phyloP scores from a whole-genome alignment of 1,284 basidiomycete species.

The Boletus coffeatus region DNA sequence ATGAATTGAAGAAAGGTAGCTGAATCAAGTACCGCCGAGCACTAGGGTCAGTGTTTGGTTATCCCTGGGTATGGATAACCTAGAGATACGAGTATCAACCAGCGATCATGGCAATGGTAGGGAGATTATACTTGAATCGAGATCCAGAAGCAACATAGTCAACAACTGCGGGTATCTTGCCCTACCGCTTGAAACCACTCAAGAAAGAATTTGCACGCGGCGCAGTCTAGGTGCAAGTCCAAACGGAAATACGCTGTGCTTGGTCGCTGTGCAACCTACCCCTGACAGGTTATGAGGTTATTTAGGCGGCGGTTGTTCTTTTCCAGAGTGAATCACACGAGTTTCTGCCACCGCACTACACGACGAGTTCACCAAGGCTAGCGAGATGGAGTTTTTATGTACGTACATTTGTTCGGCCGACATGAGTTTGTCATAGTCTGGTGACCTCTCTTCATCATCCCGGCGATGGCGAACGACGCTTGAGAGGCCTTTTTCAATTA shows the following conservation, averaged over 20 bases:
- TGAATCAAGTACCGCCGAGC: slow-evolving; percentile 58
- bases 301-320: slow-evolving; percentile 74
- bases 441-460: slow-evolving; percentile 93
- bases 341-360: slow-evolving; percentile 69
- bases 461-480: slow-evolving; percentile 88
- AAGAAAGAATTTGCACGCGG: slow-evolving; percentile 81
- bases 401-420: slow-evolving; percentile 86
- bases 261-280: slow-evolving; percentile 28
- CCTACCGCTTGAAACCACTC: slow-evolving; percentile 87
- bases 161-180: slow-evolving; percentile 79
- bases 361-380: neutral
- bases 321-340: slow-evolving; percentile 92
- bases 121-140: slow-evolving; percentile 71
- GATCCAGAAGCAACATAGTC: slow-evolving; percentile 94
- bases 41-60: slow-evolving; percentile 89
- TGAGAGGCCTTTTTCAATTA: slow-evolving; percentile 91
- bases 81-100: slow-evolving; percentile 27
- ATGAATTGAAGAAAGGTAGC: neutral
- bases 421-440: slow-evolving; percentile 94
- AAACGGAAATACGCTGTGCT: slow-evolving; percentile 3
- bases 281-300: slow-evolving; percentile 85
- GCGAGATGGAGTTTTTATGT: neutral
- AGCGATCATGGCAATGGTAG: neutral
- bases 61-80: slow-evolving; percentile 84
- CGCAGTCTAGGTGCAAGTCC: slow-evolving; percentile 43